A percentile compares a stretch with the other conserved stretches of the same genome.
These are phyloP conservation scores for Alternaria solani DNA, from an alignment of 2,329 filamentous ascomycete species.

Conservation along the genomic window DNA sequence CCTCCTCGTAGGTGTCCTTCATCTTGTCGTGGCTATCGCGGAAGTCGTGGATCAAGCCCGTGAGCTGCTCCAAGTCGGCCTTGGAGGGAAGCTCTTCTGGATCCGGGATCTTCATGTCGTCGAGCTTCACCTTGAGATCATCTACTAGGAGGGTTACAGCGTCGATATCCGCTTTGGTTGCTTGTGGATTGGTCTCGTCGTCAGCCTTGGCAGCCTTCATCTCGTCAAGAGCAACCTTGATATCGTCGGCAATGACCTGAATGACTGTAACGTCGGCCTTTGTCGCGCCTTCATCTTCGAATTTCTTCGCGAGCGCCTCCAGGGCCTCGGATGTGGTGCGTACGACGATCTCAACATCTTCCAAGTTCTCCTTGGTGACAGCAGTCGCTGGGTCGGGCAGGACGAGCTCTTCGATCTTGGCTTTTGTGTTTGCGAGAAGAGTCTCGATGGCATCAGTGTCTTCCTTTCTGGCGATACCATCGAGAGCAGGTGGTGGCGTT, in stretches of 20 bases:
- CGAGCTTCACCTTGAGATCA: constrained; percentile 83
- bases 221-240: constrained; percentile 79
- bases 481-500: constrained; percentile 35
- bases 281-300: constrained; percentile 73
- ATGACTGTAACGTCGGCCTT: constrained; percentile 82
- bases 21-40: constrained; percentile 70
- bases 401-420: constrained; percentile 81
- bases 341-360: constrained; percentile 71
- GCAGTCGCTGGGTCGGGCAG: constrained; percentile 71
- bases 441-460: constrained; percentile 92
- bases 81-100: constrained; percentile 76
- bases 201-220: constrained; percentile 59
- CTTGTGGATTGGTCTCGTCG: constrained; percentile 64
- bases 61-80: constrained; percentile 75
- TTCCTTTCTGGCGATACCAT: constrained; percentile 74
- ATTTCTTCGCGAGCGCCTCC: constrained; percentile 68
- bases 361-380: constrained; percentile 69
- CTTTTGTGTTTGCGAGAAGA: constrained; percentile 87
- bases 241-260: constrained; percentile 79
- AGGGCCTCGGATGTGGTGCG: constrained; percentile 79
- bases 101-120: constrained; percentile 75
- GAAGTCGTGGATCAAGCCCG: constrained; percentile 59
- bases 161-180: constrained; percentile 84
- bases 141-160: constrained; percentile 79
- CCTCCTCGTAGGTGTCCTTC: constrained; percentile 74